These are phyloP conservation scores for Rauvolfia tetraphylla DNA, from an alignment of 257 asterid genomes.

Conservation along the genomic window DNA sequence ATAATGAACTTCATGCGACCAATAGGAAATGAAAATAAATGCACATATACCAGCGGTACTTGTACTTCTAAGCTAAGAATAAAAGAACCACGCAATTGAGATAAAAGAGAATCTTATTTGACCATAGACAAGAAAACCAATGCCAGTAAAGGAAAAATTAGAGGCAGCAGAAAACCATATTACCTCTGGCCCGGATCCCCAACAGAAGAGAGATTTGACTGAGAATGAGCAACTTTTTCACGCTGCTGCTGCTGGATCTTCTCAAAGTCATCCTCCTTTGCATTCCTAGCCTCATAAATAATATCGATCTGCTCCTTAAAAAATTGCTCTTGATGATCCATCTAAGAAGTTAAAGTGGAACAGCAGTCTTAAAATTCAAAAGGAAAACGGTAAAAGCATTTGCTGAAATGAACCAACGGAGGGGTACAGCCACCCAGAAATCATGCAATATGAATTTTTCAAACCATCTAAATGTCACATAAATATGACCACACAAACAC, in stretches of 20 bases:
- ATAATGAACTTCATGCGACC: not conserved
- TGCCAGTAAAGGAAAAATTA: not conserved
- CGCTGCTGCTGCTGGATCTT: conserved; percentile 43
- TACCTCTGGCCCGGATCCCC: conserved; percentile 51
- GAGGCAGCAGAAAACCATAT: conserved; percentile 12
- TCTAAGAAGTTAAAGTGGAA: conserved; percentile 34
- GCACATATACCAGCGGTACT: not conserved
- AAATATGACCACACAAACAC: not conserved
- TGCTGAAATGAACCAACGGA: not conserved
- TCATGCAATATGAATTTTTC: not conserved
- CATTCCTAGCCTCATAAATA: conserved; percentile 43
- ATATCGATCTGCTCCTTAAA: conserved; percentile 40
- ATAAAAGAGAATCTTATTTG: not conserved
- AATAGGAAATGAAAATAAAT: not conserved
- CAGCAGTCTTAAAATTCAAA: conserved; percentile 4
- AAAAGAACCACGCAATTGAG: not conserved
- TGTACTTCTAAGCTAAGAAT: too few relatives aligned
- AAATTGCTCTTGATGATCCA: conserved; percentile 62
- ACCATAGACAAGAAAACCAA: not conserved
- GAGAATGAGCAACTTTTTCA: conserved; percentile 34
- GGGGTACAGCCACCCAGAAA: not conserved
- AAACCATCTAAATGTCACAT: too few relatives aligned
- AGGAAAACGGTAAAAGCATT: not conserved
- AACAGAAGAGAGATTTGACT: conserved; percentile 26
- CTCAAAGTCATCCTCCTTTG: conserved; percentile 54